Evolutionary conservation across 1,139 yeast genomes (phyloP).

Genomic region (Suhomyces bolitotheri): DNA sequence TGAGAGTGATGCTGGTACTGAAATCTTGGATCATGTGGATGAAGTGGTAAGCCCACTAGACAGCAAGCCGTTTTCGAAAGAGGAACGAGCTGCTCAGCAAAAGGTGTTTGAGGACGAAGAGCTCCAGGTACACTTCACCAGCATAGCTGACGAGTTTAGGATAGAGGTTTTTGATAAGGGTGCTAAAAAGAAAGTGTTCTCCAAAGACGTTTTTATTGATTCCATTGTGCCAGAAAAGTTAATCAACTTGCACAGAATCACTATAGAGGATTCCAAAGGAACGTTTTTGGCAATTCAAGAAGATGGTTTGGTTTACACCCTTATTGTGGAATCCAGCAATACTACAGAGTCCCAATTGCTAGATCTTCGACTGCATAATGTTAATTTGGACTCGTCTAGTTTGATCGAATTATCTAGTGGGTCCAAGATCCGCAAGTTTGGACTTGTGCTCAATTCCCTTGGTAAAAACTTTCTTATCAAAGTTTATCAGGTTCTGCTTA

Average conservation of each 20-base stretch:
- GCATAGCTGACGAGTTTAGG: constrained; percentile 7
- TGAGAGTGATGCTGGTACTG: constrained; percentile 22
- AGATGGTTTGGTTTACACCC: constrained; percentile 12
- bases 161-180: constrained; percentile 7
- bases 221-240: constrained; percentile 2
- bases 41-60: constrained; percentile 9
- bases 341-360: constrained; percentile 2
- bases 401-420: constrained; percentile 2
- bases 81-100: constrained; percentile 3
- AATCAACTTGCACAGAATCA: constrained; percentile 3
- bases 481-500: constrained; percentile 12
- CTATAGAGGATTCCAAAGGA: constrained; percentile 7
- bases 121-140: constrained; percentile 5
- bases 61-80: constrained; percentile 3
- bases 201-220: constrained; percentile 5
- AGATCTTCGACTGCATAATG: not conserved
- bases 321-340: constrained; percentile 8
- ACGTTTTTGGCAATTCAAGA: constrained; percentile 13
- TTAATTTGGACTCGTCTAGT: constrained; percentile 5
- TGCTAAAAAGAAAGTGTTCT: constrained; percentile 6
- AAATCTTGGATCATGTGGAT: constrained; percentile 15
- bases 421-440: constrained; percentile 5
- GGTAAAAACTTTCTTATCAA: constrained; percentile 12
- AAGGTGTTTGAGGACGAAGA: constrained; percentile 7
- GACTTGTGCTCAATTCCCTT: constrained; percentile 13